Evolutionary conservation across 257 asterid species (phyloP), one percentile per base, ranked within the genome.

Genomic region (Solanum bulbocastanum): DNA sequence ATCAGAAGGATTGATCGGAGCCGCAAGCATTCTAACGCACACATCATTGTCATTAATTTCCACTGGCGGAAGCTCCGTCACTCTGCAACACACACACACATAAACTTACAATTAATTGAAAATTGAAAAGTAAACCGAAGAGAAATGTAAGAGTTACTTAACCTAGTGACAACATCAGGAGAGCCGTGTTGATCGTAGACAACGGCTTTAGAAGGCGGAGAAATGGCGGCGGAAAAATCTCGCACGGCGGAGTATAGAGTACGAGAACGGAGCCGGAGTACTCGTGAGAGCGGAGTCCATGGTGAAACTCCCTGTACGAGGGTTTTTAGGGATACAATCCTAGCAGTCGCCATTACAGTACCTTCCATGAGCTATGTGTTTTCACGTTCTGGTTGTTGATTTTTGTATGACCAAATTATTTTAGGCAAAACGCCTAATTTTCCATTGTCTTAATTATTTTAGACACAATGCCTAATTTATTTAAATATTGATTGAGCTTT

Each of bases 1-100:
- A 88, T 97, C 99, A 58, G 99, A 97, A 69, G 99, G 99, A 87
- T 97, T 97, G 82, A 97, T 95, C 5, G 99, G 99, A 84, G 99
- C 91, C 20, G 99, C 99, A 37, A 97, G 95, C 98, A 97, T 96
- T 92, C 94, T 92, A 87, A 97, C 99, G 88, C 99, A 97, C 22
- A 95, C 95, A n/a, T 97, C 99, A 33, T 91, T 85, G 14, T 94
- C 96, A 83, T 94, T 93, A 1, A 97, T 93, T 65, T 95, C 98
- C 87, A 92, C 92, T 18, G 98, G 96, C 16, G 98, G 95, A 42
- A 96, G 90, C 82, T 95, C 94, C 23, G 88, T 90, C 71, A 97
- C 84, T 93, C 95, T 93, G 92, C 93, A 91, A 56, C 18, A 65
- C 27, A 62, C 15, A 62, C 15, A 25, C 18, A 66, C 37, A 86